These are phyloP conservation scores for Fomitopsis pinicola DNA, from an alignment of 1,284 basidiomycete genomes.

Conservation along the genomic window DNA sequence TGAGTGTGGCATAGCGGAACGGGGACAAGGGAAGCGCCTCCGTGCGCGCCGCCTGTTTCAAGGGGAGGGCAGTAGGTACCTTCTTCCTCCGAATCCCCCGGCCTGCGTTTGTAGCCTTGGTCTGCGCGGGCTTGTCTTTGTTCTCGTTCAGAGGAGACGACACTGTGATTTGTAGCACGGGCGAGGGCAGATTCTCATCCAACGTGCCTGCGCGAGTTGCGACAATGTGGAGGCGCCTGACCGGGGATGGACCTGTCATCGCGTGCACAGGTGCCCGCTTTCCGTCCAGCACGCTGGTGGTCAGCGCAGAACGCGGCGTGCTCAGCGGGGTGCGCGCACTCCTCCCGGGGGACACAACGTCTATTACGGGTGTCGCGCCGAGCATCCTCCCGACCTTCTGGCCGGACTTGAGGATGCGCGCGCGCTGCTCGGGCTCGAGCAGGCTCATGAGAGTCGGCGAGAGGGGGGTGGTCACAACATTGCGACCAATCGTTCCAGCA, in stretches of 20 bases:
- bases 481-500: slow-evolving; percentile 13
- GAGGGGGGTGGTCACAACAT: slow-evolving; percentile 8
- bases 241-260: slow-evolving; percentile 1
- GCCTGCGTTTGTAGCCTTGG: neutral
- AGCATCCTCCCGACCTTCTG: slow-evolving; percentile 18
- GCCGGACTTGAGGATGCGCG: slow-evolving; percentile 15
- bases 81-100: slow-evolving; percentile 10
- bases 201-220: neutral
- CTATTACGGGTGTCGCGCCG: slow-evolving; percentile 15
- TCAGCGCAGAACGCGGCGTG: neutral
- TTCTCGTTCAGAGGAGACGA: neutral
- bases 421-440: slow-evolving; percentile 18
- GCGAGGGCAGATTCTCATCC: neutral
- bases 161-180: slow-evolving; percentile 3
- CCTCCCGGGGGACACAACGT: slow-evolving; percentile 13
- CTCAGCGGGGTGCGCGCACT: neutral
- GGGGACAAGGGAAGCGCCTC: slow-evolving; percentile 8
- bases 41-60: slow-evolving; percentile 8
- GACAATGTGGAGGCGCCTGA: neutral
- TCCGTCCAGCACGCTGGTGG: neutral
- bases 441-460: slow-evolving; percentile 11
- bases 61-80: slow-evolving; percentile 12
- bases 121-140: neutral
- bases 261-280: neutral
- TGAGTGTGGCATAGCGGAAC: slow-evolving; percentile 9